These are phyloP conservation scores for Parietaria judaica DNA, from an alignment of 306 rosid species.

Conservation along the genomic window DNA sequence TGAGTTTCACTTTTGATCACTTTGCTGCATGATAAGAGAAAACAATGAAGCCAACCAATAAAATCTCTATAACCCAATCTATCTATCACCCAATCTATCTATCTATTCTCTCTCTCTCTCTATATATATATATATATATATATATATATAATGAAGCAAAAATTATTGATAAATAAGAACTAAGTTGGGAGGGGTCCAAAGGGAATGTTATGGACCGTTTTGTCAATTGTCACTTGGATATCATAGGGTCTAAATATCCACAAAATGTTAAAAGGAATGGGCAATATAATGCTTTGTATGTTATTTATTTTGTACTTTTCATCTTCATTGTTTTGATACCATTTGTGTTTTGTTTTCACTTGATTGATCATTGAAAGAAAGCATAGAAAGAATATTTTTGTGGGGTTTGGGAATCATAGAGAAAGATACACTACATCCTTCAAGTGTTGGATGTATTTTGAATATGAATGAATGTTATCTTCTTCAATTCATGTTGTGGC, in stretches of 20 bases:
- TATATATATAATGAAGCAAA: neutral
- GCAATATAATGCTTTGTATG: neutral
- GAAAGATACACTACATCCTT: neutral
- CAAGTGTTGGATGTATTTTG: neutral
- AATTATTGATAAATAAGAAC: neutral
- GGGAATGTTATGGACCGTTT: slow-evolving; percentile 3
- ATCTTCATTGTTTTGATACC: too few species aligned
- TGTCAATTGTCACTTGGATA: slow-evolving; percentile 1
- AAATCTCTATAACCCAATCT: slow-evolving; percentile 4
- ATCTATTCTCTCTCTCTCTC: too few species aligned
- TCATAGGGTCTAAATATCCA: neutral
- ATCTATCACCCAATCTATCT: neutral
- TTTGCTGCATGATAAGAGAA: slow-evolving; percentile 7
- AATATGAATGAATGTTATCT: neutral
- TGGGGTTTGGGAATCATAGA: slow-evolving; percentile 1
- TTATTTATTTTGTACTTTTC: neutral
- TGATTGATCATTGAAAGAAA: neutral
- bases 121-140: too few species aligned
- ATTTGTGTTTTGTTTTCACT: slow-evolving; percentile 1
- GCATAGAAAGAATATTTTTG: neutral
- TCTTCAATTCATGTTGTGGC: neutral
- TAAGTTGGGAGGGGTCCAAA: neutral
- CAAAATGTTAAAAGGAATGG: neutral
- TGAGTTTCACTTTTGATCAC: neutral
- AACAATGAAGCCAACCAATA: slow-evolving; percentile 5